phyloP scores from a whole-genome alignment of 1,139 yeast species.

The Keqinozyma sinolaborantium region DNA sequence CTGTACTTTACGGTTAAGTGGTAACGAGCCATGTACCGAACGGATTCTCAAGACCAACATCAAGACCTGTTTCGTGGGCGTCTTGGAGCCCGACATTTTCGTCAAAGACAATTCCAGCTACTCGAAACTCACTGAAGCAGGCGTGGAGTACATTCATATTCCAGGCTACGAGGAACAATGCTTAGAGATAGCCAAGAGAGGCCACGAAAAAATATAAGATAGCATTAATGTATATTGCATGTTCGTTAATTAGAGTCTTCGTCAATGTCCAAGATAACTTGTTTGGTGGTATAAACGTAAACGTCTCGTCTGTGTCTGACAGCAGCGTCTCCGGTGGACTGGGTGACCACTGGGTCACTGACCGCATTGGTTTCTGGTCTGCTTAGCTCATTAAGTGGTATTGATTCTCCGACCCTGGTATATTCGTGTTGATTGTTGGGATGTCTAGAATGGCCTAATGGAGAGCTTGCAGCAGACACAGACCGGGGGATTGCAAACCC shows the following conservation, averaged over 20 bases:
- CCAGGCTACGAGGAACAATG: conserved; percentile 83
- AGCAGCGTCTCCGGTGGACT: conserved; percentile 3
- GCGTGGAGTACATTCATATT: conserved; percentile 72
- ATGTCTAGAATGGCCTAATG: conserved; percentile 2
- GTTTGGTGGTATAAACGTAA: conserved; percentile 55
- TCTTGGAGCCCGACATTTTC: conserved; percentile 85
- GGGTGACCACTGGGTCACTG: neutral
- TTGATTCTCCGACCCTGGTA: neutral
- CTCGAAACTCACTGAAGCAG: conserved; percentile 46
- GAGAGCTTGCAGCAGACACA: conserved; percentile 31
- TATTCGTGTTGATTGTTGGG: neutral
- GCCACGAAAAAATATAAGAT: conserved; percentile 44
- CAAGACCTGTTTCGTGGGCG: conserved; percentile 84
- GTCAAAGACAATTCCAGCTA: conserved; percentile 73
- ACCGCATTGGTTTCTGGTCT: too few relatives aligned
- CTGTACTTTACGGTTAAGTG: conserved; percentile 84
- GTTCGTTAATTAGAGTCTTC: conserved; percentile 7
- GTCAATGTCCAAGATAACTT: conserved; percentile 42
- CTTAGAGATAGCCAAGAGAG: conserved; percentile 69
- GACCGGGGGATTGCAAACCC: conserved; percentile 60
- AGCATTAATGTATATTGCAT: conserved; percentile 1
- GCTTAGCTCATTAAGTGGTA: neutral
- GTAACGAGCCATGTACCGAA: conserved; percentile 85
- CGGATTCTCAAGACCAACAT: conserved; percentile 61
- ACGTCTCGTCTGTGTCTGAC: conserved; percentile 36